Base-by-base conservation (phyloP, 1,284 basidiomycete species). In the Somion occarium region DNA sequence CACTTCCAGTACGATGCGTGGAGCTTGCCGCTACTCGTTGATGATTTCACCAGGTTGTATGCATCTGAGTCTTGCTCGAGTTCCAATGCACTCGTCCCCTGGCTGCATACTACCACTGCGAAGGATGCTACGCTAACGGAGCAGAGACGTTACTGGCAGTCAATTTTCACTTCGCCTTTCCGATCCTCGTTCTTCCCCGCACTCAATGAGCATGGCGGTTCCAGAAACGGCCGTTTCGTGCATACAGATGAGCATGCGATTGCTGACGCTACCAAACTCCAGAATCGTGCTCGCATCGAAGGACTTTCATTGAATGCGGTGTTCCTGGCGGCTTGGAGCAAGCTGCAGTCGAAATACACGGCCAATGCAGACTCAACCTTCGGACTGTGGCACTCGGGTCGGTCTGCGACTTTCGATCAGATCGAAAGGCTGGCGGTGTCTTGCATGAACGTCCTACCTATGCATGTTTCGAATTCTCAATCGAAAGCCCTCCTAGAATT, bases 1-100 rank as follows among this genome's bases (percentile, higher is more conserved):
- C 76, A 78, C 56, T 74, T 75, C 60, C 75, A 78, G 59, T 79
- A 78, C 55, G 76, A 78, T 46, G 76, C 74, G 3, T 73, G 74
- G 72, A 76, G 74, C 57, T 61, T 78, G 30, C 66, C 61, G 25
- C 61, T 78, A n/a, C 58, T 79, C 18, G 52, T 73, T 2, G 63
- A 71, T 46, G 74, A 78, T 51, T 64, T 79, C 11, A 56, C 62
- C 20, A 59, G 59, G 12, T 39, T 75, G 13, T 78, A 75, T 56
- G 49, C 55, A 1, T 67, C 63, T 3, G 51, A 58, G 13, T 50
- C 55, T 2, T 64, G 64, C 9, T 52, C 48, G 22, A 64, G 61
- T 48, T 63, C 62, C 3, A 64, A 63, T 43, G 64, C 74, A 52
- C 47, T 72, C 24, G 54, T 55, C 23, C 46, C 61, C 19, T 75